Evolutionary conservation across 345 rosid species (phyloP).

Genomic region (Limnanthes douglasii): DNA sequence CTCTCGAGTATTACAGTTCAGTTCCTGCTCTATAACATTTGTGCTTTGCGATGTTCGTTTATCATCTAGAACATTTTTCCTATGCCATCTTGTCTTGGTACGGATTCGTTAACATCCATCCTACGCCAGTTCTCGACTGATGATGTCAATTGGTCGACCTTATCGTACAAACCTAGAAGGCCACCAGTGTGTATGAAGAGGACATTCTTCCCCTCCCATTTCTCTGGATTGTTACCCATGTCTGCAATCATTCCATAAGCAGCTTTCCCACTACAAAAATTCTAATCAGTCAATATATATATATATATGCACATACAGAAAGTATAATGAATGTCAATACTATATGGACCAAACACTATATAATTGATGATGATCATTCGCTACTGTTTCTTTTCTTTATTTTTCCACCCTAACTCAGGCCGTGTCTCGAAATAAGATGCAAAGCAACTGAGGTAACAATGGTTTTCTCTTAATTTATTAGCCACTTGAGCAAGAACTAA

Average conservation of each 20-base stretch:
- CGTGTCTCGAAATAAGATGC: too few species aligned
- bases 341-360: too few species aligned
- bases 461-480: neutral
- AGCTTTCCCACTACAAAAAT: conserved; percentile 66
- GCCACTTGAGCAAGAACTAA: too few species aligned
- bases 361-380: too few species aligned
- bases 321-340: neutral
- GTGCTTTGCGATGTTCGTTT: too few species aligned
- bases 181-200: conserved; percentile 86
- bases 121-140: conserved; percentile 48
- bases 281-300: too few species aligned
- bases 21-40: too few species aligned
- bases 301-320: too few species aligned
- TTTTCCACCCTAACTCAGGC: too few species aligned
- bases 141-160: conserved; percentile 60
- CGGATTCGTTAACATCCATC: conserved; percentile 68
- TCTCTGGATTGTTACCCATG: conserved; percentile 55
- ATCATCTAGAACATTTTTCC: conserved; percentile 91
- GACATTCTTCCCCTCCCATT: conserved; percentile 73
- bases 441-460: neutral
- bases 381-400: too few species aligned
- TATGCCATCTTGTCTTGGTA: conserved; percentile 47
- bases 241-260: conserved; percentile 61
- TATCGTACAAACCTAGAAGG: conserved; percentile 64
- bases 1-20: too few species aligned